Evolutionary conservation across 1,139 yeast species (phyloP).

Genomic region (Sugiyamaella grinbergsii): DNA sequence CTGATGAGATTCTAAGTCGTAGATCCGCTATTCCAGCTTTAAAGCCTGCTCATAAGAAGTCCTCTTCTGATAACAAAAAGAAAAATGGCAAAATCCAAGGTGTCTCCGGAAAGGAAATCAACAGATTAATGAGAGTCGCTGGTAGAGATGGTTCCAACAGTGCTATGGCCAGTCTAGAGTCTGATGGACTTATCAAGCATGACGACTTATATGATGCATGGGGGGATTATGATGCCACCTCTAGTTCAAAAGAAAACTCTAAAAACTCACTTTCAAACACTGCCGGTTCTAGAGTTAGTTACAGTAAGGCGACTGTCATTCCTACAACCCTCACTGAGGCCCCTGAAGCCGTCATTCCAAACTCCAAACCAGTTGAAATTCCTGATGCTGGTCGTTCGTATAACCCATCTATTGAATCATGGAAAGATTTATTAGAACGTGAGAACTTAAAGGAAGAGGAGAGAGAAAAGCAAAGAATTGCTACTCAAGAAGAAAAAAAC

Average conservation of each 20-base stretch:
- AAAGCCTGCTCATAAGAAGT: constrained; percentile 44
- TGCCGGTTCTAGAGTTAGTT: constrained; percentile 2
- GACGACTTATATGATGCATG: constrained; percentile 62
- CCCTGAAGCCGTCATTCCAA: constrained; percentile 52
- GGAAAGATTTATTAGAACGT: constrained; percentile 70
- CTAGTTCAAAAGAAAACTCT: background rate
- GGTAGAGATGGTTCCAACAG: constrained; percentile 66
- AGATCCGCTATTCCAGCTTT: constrained; percentile 81
- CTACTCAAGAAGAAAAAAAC: constrained; percentile 60
- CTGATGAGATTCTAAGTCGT: constrained; percentile 72
- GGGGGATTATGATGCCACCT: constrained; percentile 47
- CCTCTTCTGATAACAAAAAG: constrained; percentile 43
- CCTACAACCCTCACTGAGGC: constrained; percentile 53
- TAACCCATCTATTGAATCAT: constrained; percentile 82
- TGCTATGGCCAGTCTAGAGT: constrained; percentile 54
- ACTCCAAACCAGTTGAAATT: constrained; percentile 48
- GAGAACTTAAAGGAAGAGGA: constrained; percentile 69
- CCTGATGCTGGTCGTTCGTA: constrained; percentile 91
- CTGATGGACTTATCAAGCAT: constrained; percentile 59
- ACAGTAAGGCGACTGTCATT: constrained; percentile 25
- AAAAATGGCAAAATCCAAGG: constrained; percentile 57
- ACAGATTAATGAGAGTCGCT: constrained; percentile 71
- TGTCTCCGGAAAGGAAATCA: constrained; percentile 66
- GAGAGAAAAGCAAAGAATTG: constrained; percentile 63
- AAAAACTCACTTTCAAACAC: background rate